Percentiles rank a stretch among this genome's conserved stretches.
phyloP scores from a whole-genome alignment of 192 early-diverging fungal species.

The Coemansia sp. region DNA sequence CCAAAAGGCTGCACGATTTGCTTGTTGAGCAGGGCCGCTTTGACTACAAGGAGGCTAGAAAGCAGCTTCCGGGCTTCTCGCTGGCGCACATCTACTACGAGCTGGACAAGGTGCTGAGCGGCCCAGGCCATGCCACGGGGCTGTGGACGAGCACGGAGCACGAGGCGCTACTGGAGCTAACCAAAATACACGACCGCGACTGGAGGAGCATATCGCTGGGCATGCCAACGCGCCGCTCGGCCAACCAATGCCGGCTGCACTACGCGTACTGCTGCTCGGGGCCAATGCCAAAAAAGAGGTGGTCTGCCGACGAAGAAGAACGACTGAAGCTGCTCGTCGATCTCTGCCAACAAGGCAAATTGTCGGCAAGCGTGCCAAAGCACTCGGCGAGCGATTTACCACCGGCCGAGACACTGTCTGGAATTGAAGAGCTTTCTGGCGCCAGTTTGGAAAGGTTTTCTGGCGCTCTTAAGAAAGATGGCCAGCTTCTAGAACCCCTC shows the following conservation, averaged over 20 bases:
- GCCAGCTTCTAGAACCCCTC: neutral
- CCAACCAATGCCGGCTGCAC: constrained; percentile 10
- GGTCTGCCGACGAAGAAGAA: constrained; percentile 11
- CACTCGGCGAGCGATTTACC: neutral
- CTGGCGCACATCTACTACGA: constrained; percentile 1
- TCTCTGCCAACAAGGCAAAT: neutral
- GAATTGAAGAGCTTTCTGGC: neutral
- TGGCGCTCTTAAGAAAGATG: neutral
- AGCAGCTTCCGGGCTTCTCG: constrained; percentile 6
- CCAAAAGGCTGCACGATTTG: constrained; percentile 4
- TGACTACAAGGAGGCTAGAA: neutral
- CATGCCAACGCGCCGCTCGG: constrained; percentile 22
- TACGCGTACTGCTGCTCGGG: neutral
- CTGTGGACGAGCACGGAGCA: constrained; percentile 19
- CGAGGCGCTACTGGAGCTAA: constrained; percentile 11
- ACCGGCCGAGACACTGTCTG: neutral
- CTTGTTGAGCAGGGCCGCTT: constrained; percentile 3
- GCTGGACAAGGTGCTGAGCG: neutral
- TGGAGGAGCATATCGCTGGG: constrained; percentile 11
- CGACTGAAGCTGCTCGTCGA: constrained; percentile 28
- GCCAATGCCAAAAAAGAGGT: neutral
- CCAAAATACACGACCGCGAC: constrained; percentile 4
- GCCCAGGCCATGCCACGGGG: neutral
- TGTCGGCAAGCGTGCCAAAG: neutral
- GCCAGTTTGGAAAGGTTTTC: neutral